Conservation (phyloP, 2,329 filamentous ascomycete genomes). For the Delphinella strobiligena region DNA sequence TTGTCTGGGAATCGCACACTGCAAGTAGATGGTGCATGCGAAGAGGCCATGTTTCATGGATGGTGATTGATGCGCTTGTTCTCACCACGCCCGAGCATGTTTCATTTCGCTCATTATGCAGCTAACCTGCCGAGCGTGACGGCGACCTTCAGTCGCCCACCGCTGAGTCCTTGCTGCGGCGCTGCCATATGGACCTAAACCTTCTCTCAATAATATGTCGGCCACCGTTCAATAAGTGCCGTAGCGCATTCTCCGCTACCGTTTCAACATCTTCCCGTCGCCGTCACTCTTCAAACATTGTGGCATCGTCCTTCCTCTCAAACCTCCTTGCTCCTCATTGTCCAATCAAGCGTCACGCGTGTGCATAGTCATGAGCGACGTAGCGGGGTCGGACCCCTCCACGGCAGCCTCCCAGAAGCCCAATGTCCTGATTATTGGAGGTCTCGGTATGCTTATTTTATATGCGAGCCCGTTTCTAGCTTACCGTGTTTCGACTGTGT, state of each 20-base stretch:
- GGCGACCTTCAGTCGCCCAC: too few relatives aligned
- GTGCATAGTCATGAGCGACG: constrained; percentile 8
- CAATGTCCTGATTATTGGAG: constrained; percentile 39
- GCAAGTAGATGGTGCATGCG: too few relatives aligned
- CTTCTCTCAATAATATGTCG: too few relatives aligned
- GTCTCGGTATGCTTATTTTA: constrained; percentile 29
- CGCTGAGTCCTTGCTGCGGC: too few relatives aligned
- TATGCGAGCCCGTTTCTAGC: neutral
- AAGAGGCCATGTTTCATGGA: too few relatives aligned
- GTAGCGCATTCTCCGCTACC: neutral
- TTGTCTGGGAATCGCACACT: too few relatives aligned
- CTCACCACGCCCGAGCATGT: too few relatives aligned
- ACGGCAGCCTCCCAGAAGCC: constrained; percentile 22
- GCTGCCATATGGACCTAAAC: too few relatives aligned
- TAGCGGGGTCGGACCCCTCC: constrained; percentile 7
- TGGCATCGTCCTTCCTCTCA: neutral
- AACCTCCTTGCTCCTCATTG: neutral
- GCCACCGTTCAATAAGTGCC: neutral
- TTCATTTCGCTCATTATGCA: too few relatives aligned
- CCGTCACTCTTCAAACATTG: neutral
- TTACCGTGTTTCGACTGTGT: neutral
- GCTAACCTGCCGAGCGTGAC: too few relatives aligned
- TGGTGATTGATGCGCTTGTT: too few relatives aligned
- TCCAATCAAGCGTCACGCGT: neutral
- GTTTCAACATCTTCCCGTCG: neutral